phyloP scores from a whole-genome alignment of 2,329 filamentous ascomycete species.

The Microcyclosporella mali region DNA sequence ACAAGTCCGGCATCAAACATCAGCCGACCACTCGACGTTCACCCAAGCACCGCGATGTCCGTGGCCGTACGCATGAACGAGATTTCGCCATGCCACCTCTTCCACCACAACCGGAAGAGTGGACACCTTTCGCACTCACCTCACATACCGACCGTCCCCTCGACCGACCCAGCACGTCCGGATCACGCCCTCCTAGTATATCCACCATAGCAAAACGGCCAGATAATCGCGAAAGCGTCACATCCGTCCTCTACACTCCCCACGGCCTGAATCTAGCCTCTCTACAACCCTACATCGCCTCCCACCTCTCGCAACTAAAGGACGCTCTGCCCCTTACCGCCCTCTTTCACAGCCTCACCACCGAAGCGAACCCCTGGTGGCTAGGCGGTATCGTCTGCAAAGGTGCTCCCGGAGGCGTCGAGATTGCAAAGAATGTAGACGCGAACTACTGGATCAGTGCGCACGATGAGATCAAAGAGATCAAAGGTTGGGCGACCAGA shows the following conservation, averaged over 20 bases:
- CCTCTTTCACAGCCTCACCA: slow-evolving; percentile 60
- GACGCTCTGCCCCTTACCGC: slow-evolving; percentile 57
- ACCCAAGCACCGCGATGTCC: background rate
- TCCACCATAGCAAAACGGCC: slow-evolving; percentile 3
- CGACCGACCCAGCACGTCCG: slow-evolving; percentile 6
- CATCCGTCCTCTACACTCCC: slow-evolving; percentile 60
- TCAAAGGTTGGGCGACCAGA: slow-evolving; percentile 47
- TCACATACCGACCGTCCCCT: slow-evolving; percentile 3
- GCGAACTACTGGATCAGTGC: slow-evolving; percentile 56
- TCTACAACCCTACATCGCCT: slow-evolving; percentile 51
- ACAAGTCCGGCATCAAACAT: background rate
- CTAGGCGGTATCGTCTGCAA: slow-evolving; percentile 54
- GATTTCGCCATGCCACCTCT: background rate
- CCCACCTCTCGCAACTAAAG: slow-evolving; percentile 49
- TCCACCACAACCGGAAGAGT: background rate
- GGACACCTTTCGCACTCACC: background rate
- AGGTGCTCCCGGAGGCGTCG: slow-evolving; percentile 52
- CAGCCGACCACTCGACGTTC: slow-evolving; percentile 1
- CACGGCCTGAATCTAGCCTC: slow-evolving; percentile 54
- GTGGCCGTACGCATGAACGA: background rate
- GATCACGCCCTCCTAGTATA: background rate
- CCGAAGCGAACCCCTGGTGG: slow-evolving; percentile 55
- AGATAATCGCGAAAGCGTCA: slow-evolving; percentile 31
- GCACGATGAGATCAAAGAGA: slow-evolving; percentile 56
- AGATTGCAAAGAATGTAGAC: slow-evolving; percentile 50